Evolutionary conservation across 139 green algal genomes (phyloP).

Genomic region (Desmodesmus armatus): DNA sequence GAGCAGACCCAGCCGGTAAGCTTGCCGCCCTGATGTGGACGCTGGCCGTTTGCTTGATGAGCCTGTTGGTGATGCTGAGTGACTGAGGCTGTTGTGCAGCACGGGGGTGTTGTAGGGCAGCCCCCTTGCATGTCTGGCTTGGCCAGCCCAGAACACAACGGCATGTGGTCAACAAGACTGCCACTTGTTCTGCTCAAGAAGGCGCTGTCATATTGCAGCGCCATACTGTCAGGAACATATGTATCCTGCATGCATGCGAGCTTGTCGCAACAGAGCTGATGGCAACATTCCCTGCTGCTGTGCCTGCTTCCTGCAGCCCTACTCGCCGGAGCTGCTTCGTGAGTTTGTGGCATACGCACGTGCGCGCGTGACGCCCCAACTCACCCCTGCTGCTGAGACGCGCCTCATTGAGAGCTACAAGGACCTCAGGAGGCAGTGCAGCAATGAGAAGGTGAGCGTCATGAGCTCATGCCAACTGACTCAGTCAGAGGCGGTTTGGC

Average conservation of each 20-base stretch:
- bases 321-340: slow-evolving; percentile 75
- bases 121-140: background rate
- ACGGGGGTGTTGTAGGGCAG: background rate
- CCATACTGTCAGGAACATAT: too few relatives aligned
- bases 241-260: too few relatives aligned
- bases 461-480: background rate
- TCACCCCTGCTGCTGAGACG: slow-evolving; percentile 82
- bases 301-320: slow-evolving; percentile 48
- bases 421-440: slow-evolving; percentile 82
- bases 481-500: too few relatives aligned
- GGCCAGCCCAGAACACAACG: too few relatives aligned
- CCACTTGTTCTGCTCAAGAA: too few relatives aligned
- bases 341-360: slow-evolving; percentile 94
- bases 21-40: background rate
- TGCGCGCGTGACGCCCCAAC: slow-evolving; percentile 72
- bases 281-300: too few relatives aligned
- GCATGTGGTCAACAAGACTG: too few relatives aligned
- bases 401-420: slow-evolving; percentile 87
- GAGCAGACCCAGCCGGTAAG: slow-evolving; percentile 22
- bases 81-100: background rate
- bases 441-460: slow-evolving; percentile 67
- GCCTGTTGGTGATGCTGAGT: too few relatives aligned
- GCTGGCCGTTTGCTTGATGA: too few relatives aligned
- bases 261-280: too few relatives aligned
- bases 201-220: too few relatives aligned